These are phyloP conservation scores for Ophiostoma novo-ulmi DNA, from an alignment of 2,329 filamentous ascomycete species.

Conservation along the genomic window DNA sequence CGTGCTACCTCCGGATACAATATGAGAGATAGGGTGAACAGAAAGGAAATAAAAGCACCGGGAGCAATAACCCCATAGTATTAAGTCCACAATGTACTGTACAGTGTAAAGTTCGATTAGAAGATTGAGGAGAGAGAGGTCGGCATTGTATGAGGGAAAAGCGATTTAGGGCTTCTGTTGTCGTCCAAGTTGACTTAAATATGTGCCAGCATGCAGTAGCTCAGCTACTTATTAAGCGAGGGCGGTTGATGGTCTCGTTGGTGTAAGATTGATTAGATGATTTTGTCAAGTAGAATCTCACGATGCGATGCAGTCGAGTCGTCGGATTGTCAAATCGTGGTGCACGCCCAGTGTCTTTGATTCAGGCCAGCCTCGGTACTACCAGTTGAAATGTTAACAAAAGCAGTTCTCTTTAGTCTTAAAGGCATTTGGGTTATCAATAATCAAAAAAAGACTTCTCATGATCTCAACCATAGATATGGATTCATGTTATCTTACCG, in stretches of 20 bases:
- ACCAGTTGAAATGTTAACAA: background rate
- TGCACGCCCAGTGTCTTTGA: background rate
- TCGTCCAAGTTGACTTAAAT: background rate
- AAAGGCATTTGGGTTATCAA: background rate
- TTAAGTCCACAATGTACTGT: background rate
- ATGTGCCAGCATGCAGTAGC: background rate
- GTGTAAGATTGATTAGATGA: background rate
- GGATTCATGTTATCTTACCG: conserved; percentile 2
- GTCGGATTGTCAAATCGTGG: background rate
- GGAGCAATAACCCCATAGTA: background rate
- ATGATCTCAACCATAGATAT: background rate
- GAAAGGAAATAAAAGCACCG: background rate
- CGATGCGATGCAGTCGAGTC: conserved; percentile 11
- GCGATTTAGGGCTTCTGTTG: background rate
- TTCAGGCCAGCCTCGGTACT: background rate
- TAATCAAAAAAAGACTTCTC: background rate
- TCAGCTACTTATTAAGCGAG: background rate
- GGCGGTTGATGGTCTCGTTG: background rate
- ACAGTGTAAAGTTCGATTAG: background rate
- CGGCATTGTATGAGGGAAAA: background rate
- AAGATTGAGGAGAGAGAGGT: background rate
- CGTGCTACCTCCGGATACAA: background rate
- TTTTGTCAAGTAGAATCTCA: background rate
- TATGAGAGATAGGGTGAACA: background rate
- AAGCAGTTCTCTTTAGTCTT: background rate